Percentiles rank a stretch among this genome's conserved stretches.
phyloP scores from a whole-genome alignment of 1,139 yeast species.

The Debaryomycetaceae sp. region DNA sequence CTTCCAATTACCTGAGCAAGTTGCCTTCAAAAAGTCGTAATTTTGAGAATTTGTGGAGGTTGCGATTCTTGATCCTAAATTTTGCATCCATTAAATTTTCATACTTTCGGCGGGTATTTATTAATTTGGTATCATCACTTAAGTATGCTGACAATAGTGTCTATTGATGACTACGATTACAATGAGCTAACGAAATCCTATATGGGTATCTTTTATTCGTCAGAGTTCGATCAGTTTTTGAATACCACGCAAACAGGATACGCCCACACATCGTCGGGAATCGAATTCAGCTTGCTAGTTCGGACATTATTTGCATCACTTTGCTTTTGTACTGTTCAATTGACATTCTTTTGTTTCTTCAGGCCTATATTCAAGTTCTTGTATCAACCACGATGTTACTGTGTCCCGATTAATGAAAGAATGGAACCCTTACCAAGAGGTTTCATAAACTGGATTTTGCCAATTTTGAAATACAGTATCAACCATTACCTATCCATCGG shows the following conservation, averaged over 20 bases:
- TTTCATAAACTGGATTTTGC: constrained; percentile 47
- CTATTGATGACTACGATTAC: constrained; percentile 19
- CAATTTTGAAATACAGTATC: constrained; percentile 36
- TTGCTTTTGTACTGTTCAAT: constrained; percentile 49
- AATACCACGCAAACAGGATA: constrained; percentile 58
- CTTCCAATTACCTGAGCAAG: constrained; percentile 71
- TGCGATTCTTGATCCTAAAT: background rate
- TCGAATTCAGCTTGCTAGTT: constrained; percentile 36
- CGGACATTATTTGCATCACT: constrained; percentile 51
- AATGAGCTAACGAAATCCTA: constrained; percentile 21
- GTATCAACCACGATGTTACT: constrained; percentile 56
- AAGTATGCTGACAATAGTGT: constrained; percentile 17
- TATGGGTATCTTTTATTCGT: constrained; percentile 25
- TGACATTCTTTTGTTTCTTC: constrained; percentile 49
- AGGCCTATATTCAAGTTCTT: constrained; percentile 44
- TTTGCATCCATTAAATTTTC: background rate
- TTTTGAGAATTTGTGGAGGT: background rate
- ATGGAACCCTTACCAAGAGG: constrained; percentile 37
- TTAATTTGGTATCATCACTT: background rate
- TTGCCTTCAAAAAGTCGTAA: constrained; percentile 50
- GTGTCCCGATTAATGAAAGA: constrained; percentile 36
- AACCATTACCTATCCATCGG: constrained; percentile 49
- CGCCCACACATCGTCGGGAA: constrained; percentile 44
- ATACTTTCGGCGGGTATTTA: constrained; percentile 4
- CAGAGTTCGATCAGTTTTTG: constrained; percentile 35